phyloP scores from a whole-genome alignment of 23 red algal genomes.

The Gracilaria caudata region DNA sequence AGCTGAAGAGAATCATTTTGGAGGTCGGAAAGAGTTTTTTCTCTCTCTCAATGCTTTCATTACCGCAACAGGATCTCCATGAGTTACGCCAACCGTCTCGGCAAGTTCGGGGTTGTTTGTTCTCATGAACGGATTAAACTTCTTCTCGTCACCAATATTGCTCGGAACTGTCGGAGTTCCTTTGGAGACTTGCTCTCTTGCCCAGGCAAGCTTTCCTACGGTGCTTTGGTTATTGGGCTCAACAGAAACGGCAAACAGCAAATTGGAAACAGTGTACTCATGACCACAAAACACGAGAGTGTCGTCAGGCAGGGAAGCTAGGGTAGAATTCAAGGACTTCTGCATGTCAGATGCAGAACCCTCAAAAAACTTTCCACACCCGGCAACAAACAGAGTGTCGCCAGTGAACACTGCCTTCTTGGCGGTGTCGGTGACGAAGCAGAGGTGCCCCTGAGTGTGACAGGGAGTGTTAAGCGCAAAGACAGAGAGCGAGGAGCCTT shows the following conservation, averaged over 20 bases:
- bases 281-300: constrained; percentile 96
- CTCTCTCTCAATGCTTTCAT: constrained; percentile 75
- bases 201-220: constrained; percentile 72
- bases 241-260: constrained; percentile 85
- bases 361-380: constrained; percentile 98
- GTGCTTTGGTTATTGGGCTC: constrained; percentile 74
- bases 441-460: constrained; percentile 95
- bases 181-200: constrained; percentile 57
- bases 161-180: constrained; percentile 80
- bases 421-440: constrained; percentile 63
- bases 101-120: constrained; percentile 23
- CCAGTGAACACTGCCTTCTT: constrained; percentile 85
- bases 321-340: constrained; percentile 56
- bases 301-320: constrained; percentile 68
- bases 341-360: constrained; percentile 88
- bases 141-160: constrained; percentile 81
- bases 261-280: constrained; percentile 96
- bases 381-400: constrained; percentile 97
- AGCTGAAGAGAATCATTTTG: not conserved
- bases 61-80: constrained; percentile 49
- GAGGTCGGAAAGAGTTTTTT: constrained; percentile 79
- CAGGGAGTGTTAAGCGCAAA: constrained; percentile 87
- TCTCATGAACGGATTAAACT: constrained; percentile 94
- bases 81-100: constrained; percentile 27
- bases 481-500: constrained; percentile 41